Conservation (phyloP, 768 basidiomycete species). For the Lepiota brunneoincarnata region DNA sequence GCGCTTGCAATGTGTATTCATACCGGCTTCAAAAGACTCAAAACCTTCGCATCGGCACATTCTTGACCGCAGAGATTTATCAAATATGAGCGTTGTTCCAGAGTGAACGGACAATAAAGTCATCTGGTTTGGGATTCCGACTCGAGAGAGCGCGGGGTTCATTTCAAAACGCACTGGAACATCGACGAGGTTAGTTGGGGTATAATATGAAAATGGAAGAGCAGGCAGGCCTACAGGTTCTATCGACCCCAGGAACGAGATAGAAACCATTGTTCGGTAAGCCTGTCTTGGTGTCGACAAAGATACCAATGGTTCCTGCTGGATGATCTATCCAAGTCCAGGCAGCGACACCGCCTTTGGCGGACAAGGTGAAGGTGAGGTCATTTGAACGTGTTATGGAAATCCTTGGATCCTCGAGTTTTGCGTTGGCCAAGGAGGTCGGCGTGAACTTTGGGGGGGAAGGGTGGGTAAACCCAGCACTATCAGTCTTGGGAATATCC, state of each 20-base stretch:
- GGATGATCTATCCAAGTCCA: constrained; percentile 66
- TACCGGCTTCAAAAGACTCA: too few relatives aligned
- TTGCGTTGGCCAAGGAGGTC: constrained; percentile 40
- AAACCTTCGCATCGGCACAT: too few relatives aligned
- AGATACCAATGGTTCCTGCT: constrained; percentile 49
- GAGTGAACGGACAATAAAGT: constrained; percentile 50
- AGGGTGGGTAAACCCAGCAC: neutral
- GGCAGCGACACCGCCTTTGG: constrained; percentile 49
- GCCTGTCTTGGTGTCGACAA: constrained; percentile 41
- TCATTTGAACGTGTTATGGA: constrained; percentile 26
- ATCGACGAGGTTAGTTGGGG: constrained; percentile 21
- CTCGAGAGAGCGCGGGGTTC: constrained; percentile 30
- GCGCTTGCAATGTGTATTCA: too few relatives aligned
- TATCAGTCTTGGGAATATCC: constrained; percentile 7
- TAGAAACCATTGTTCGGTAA: constrained; percentile 51
- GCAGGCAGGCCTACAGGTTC: constrained; percentile 38
- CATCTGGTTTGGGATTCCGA: constrained; percentile 33
- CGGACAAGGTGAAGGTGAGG: constrained; percentile 50
- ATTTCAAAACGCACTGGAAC: constrained; percentile 6
- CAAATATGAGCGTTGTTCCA: constrained; percentile 50
- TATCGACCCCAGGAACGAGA: constrained; percentile 50
- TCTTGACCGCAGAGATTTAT: neutral
- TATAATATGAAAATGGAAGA: constrained; percentile 37
- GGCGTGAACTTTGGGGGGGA: constrained; percentile 64
- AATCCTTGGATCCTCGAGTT: constrained; percentile 51